Base-by-base conservation (phyloP, 768 basidiomycete genomes). In the Boletus speciosus region DNA sequence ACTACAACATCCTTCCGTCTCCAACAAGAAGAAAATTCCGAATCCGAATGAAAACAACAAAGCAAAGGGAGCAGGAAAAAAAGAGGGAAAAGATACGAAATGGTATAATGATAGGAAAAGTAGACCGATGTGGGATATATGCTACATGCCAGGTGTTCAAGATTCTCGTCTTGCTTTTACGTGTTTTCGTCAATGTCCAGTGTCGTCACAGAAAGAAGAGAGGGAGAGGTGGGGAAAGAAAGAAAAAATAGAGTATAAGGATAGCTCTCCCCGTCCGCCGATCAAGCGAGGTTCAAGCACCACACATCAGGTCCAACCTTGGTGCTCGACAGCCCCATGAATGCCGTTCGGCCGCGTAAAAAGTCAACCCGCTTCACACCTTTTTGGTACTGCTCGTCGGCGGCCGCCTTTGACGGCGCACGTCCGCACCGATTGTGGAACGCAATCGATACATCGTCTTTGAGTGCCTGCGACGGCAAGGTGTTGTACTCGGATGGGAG, bases 301-400 rank as follows among this genome's bases (percentile, higher is more conserved):
- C 79, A 72, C 1, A 70, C 70, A 34, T 78, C 74, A 6, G 72
- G 70, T 4, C 68, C 68, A 0, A 68, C 59, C 45, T 64, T 64
- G 47, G 66, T 70, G 57, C 76, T 71, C 7, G 75, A 69, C 35
- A 82, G 52, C 16, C 83, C 83, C 55, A 73, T 75, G 65, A 84
- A 78, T 60, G 66, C 72, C 3, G 66, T 73, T 16, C 65, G 68
- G 23, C 67, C 73, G 46, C 71, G 64, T 45, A 85, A 65, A 59
- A 81, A 83, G 64, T 85, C 83, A 0, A 85, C 74, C 47, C 81
- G 67, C 64, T 78, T 81, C 19, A 84, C 59, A 0, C 80, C 81
- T 61, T 78, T 78, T 11, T 58, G 59, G 56, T 72, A 69, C 65
- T 83, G 81, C 27, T 64, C 60, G 32, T 70, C 72, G 25, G 68